Evolutionary conservation across 768 basidiomycete species (phyloP).

Genomic region (Nidularia pulvinata): DNA sequence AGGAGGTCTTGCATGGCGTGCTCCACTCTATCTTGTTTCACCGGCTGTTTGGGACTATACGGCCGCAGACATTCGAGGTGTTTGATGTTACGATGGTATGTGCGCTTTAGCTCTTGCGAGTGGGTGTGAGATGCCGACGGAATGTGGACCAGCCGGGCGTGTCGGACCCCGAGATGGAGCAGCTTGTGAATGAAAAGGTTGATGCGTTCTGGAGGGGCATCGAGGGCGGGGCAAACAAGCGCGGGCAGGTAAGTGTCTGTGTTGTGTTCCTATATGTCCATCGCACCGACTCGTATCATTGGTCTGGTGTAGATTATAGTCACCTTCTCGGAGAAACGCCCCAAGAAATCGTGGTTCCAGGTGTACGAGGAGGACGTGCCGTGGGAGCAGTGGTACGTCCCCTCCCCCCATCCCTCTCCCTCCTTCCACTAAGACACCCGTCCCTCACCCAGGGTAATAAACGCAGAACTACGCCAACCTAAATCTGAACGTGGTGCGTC

Average conservation of each 20-base stretch:
- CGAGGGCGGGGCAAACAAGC: slow-evolving; percentile 60
- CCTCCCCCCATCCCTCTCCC: neutral
- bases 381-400: slow-evolving; percentile 81
- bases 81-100: slow-evolving; percentile 85
- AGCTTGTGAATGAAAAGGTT: slow-evolving; percentile 74
- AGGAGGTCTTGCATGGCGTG: slow-evolving; percentile 74
- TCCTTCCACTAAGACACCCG: neutral
- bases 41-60: slow-evolving; percentile 78
- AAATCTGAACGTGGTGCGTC: slow-evolving; percentile 46
- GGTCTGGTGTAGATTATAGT: slow-evolving; percentile 55
- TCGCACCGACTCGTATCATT: neutral
- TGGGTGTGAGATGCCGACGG: neutral
- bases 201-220: slow-evolving; percentile 79
- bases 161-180: slow-evolving; percentile 69
- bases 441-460: slow-evolving; percentile 65
- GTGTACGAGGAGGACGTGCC: slow-evolving; percentile 82
- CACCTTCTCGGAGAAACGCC: slow-evolving; percentile 76
- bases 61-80: slow-evolving; percentile 75
- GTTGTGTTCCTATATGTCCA: neutral
- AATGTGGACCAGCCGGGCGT: slow-evolving; percentile 63
- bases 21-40: slow-evolving; percentile 87
- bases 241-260: slow-evolving; percentile 57
- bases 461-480: slow-evolving; percentile 77
- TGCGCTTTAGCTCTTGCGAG: neutral
- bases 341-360: slow-evolving; percentile 80